Evolutionary conservation across 106 monocot species (phyloP).

Genomic region (Vanilla planifolia): DNA sequence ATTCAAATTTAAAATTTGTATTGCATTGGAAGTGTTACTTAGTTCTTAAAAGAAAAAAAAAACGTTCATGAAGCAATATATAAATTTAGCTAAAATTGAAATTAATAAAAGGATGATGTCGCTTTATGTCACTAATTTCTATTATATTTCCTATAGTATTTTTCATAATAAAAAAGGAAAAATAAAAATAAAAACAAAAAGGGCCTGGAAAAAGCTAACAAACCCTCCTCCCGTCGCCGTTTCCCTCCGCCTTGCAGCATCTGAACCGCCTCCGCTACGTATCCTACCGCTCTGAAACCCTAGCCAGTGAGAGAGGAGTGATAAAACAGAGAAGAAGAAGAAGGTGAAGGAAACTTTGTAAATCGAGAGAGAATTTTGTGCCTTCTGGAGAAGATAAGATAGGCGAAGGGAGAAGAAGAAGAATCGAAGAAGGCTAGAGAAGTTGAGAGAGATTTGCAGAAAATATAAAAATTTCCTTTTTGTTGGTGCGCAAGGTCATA

Average conservation of each 20-base stretch:
- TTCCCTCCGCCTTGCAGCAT: constrained; percentile 6
- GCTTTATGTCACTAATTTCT: too few species aligned
- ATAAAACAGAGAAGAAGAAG: background rate
- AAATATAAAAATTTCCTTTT: background rate
- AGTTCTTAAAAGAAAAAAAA: too few species aligned
- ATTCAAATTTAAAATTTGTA: too few species aligned
- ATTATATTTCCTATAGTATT: too few species aligned
- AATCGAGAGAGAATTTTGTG: background rate
- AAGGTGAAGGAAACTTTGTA: background rate
- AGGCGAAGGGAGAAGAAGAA: background rate
- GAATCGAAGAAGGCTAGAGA: background rate
- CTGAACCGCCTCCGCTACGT: constrained; percentile 11
- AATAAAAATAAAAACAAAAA: background rate
- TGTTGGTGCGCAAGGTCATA: background rate
- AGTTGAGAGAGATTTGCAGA: background rate
- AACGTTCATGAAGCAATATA: too few species aligned
- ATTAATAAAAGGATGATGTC: too few species aligned
- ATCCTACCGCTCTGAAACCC: constrained; percentile 7
- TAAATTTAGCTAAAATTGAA: too few species aligned
- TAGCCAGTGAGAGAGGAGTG: background rate
- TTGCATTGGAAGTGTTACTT: too few species aligned
- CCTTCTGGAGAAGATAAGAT: background rate
- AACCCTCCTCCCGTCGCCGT: constrained; percentile 8
- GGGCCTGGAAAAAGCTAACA: background rate
- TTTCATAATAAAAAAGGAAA: background rate